Conservation (phyloP, 768 basidiomycete genomes). For the Peribolospora kevripleyi region DNA sequence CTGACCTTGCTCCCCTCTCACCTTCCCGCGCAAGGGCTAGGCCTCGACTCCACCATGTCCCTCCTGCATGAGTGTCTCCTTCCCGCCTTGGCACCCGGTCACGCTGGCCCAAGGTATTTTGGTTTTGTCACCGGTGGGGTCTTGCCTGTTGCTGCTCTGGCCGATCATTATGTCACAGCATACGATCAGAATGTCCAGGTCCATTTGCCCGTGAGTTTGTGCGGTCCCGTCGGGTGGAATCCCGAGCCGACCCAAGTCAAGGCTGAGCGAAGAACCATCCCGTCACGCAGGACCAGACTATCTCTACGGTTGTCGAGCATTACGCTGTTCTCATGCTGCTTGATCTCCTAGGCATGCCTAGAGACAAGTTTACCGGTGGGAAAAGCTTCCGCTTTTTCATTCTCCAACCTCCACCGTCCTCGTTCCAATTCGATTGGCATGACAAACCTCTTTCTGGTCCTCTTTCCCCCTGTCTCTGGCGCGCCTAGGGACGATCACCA, state of each 20-base stretch:
- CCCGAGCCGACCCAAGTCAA: too few relatives aligned
- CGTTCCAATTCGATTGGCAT: constrained; percentile 1
- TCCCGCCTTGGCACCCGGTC: constrained; percentile 19
- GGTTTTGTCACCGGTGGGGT: constrained; percentile 15
- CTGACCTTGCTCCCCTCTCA: too few relatives aligned
- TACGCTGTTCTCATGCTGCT: constrained; percentile 17
- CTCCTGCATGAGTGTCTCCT: too few relatives aligned
- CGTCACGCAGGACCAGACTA: constrained; percentile 9
- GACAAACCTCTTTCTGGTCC: constrained; percentile 8
- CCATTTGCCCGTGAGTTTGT: constrained; percentile 12
- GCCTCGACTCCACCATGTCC: too few relatives aligned
- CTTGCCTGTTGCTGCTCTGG: constrained; percentile 19
- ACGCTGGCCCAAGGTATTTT: constrained; percentile 20
- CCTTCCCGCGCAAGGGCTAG: too few relatives aligned
- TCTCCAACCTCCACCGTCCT: constrained; percentile 8
- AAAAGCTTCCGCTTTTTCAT: too few relatives aligned
- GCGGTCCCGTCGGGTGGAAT: background rate
- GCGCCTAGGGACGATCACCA: constrained; percentile 20
- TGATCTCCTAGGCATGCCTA: constrained; percentile 14
- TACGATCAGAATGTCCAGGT: constrained; percentile 23
- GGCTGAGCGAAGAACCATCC: background rate
- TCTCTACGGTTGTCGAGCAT: constrained; percentile 16
- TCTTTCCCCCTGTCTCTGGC: constrained; percentile 11
- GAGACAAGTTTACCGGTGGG: constrained; percentile 7
- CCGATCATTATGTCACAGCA: constrained; percentile 20